Base-by-base conservation (phyloP, 2,329 filamentous ascomycete genomes). In the Venturia effusa region DNA sequence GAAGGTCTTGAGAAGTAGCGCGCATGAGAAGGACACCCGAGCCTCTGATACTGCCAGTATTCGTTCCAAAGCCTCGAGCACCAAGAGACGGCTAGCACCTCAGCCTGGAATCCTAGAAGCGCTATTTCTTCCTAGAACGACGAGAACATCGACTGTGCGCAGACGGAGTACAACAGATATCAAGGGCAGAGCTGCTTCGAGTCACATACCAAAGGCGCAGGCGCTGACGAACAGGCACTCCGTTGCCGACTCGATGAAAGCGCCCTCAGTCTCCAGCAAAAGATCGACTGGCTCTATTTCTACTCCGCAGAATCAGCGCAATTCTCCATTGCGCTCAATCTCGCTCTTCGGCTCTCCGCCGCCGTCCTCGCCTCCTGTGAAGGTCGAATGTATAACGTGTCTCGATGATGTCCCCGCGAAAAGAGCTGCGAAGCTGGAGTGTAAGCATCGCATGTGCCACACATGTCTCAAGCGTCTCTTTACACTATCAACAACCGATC, bases 401-500 rank as follows among this genome's bases (percentile, higher is more conserved):
- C 77, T 87, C 71, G 87, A 89, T 67, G 86, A 90, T 66, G 76
- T 88, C 2, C 84, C 86, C 0, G 71, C 81, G 11, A 79, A 79
- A 65, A 86, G 84, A 73, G 83, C 87, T 40, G 86, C 86, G 43
- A 89, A 87, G 72, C 82, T 96, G 4, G 34, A 66, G 22, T 96
- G 92, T 72, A 85, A 85, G 2, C 91, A 96, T 74, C 84, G 85
- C 66, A 92, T 93, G 88, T 96, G 92, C 74, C 81, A 88, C 67
- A 73, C 81, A 8, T 96, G 92, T 73, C 78, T 96, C 48, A 88
- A 85, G 73, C 84, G 85, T 61, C 82, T 85, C 64, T 96, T 95
- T 75, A 84, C 81, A 63, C 80, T 90, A 66, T 94, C 90, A 13
- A 80, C 92, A 66, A 86, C 81, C 51, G 89, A 95, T 71, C 86